Percentiles rank a stretch among this genome's conserved stretches.
phyloP scores from a whole-genome alignment of 2,329 filamentous ascomycete species.

The Nothopassalora personata region DNA sequence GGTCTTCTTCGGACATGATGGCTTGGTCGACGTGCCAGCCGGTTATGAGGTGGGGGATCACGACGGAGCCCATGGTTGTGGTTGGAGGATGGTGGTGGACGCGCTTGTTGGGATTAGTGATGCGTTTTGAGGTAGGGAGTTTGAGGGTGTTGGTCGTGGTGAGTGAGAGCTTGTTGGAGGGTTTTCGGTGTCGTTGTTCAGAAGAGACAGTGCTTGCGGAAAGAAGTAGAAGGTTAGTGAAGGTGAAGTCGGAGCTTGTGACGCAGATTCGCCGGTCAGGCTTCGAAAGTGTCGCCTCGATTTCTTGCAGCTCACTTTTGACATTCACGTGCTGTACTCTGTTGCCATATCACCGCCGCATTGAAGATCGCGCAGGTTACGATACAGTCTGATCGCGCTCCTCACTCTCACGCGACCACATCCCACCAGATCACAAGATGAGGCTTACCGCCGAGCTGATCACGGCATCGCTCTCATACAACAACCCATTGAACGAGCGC shows the following conservation, averaged over 20 bases:
- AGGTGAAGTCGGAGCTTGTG: neutral
- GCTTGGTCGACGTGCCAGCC: slow-evolving; percentile 99
- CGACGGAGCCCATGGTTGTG: slow-evolving; percentile 68
- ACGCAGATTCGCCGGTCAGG: neutral
- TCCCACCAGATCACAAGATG: slow-evolving; percentile 53
- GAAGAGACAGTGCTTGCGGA: neutral
- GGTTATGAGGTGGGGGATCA: slow-evolving; percentile 82
- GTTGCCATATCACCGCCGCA: neutral
- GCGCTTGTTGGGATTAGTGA: no score
- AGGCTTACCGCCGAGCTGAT: slow-evolving; percentile 94
- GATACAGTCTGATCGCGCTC: neutral
- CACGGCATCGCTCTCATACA: slow-evolving; percentile 89
- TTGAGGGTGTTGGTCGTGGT: neutral
- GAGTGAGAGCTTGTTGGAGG: neutral
- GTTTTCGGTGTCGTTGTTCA: neutral
- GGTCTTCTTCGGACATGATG: slow-evolving; percentile 84
- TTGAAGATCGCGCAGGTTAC: neutral
- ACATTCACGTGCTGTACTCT: slow-evolving; percentile 4
- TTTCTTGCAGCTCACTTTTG: neutral
- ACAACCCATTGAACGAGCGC: slow-evolving; percentile 97
- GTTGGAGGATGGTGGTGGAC: neutral
- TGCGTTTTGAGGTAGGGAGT: no score
- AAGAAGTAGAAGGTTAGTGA: neutral
- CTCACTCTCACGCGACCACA: neutral
- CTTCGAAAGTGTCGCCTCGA: neutral